phyloP scores from a whole-genome alignment of 1,284 basidiomycete genomes.

The Ustilago crameri region DNA sequence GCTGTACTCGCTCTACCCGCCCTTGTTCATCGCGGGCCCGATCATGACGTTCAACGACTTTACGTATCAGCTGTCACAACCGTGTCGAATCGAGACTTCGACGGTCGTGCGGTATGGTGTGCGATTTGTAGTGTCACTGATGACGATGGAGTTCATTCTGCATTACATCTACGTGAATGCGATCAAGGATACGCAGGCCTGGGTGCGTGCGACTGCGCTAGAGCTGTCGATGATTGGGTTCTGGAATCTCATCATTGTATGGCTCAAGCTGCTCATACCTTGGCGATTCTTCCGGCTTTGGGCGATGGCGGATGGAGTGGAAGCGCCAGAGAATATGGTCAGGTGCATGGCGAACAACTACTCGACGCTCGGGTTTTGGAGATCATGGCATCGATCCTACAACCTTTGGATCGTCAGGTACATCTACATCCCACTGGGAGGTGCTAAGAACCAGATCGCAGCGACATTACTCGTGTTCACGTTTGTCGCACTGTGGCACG shows the following conservation, averaged over 20 bases:
- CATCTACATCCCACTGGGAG: conserved; percentile 93
- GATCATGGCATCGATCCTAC: conserved; percentile 94
- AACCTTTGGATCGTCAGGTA: conserved; percentile 91
- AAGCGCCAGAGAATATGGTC: conserved; percentile 98
- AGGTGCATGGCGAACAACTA: conserved; percentile 99
- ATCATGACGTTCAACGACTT: conserved; percentile 98
- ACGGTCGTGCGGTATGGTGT: conserved; percentile 73
- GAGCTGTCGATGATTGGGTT: conserved; percentile 93
- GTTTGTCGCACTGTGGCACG: conserved; percentile 99
- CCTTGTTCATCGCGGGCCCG: conserved; percentile 94
- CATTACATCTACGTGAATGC: conserved; percentile 97
- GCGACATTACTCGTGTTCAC: conserved; percentile 88
- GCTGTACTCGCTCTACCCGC: conserved; percentile 86
- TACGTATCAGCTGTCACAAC: conserved; percentile 78
- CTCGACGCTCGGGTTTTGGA: conserved; percentile 91
- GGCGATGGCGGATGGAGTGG: conserved; percentile 88
- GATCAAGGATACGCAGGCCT: conserved; percentile 86
- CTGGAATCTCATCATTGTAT: conserved; percentile 96
- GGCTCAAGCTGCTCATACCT: conserved; percentile 96
- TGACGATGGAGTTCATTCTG: conserved; percentile 90
- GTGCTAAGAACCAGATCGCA: conserved; percentile 74
- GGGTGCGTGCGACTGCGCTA: conserved; percentile 77
- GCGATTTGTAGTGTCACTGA: conserved; percentile 78
- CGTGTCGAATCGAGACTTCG: conserved; percentile 30
- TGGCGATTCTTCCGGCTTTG: conserved; percentile 98